Base-by-base conservation (phyloP, 345 rosid genomes). In the Alliaria petiolata region DNA sequence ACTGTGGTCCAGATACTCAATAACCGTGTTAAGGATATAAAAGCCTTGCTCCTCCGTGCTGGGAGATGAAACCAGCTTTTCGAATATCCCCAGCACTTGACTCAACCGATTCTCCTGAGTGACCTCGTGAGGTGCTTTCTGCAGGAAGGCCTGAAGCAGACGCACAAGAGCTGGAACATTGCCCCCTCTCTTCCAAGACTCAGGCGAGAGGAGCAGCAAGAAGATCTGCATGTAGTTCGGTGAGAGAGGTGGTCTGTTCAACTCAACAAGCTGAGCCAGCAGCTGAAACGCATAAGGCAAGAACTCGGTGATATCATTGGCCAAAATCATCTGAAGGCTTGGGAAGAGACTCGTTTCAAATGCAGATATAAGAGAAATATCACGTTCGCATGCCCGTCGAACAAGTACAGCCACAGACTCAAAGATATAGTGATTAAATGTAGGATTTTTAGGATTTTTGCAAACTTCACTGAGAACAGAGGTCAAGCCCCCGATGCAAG, bases 91-190 rank as follows among this genome's bases (percentile, higher is more conserved):
- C 46, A 92, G 91, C 69, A 95, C 96, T 83, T 85, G 83, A 67
- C 74, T 80, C 55, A 95, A 81, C 65, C 88, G 83, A 67, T 85
- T 93, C 79, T 85, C 99, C 68, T 84, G 91, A 74, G 78, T 79
- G 56, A 93, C 80, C 79, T 95, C 97, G 57, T 76, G 81, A 7
- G 98, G 91, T 22, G 90, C 89, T 80, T 95, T 91, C 79, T 92
- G 96, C 73, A 95, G 97, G 81, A 90, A 92, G 60, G 99, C 98
- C 74, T 90, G 99, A 61, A 95, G 99, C 65, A 95, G 76, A 62
- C 99, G 99, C 47, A 95, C 99, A 65, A 95, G 97, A 2, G 99
- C 99, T 44, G 99, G 99, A 50, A 95, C 98, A 68, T 95, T 92
- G 30, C 97, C 87, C 64, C 87, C 77, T 83, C 88, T 86, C 63